Evolutionary conservation across 352 stramenopile genomes (phyloP).

Genomic region (Hyaloperonospora arabidopsidis): DNA sequence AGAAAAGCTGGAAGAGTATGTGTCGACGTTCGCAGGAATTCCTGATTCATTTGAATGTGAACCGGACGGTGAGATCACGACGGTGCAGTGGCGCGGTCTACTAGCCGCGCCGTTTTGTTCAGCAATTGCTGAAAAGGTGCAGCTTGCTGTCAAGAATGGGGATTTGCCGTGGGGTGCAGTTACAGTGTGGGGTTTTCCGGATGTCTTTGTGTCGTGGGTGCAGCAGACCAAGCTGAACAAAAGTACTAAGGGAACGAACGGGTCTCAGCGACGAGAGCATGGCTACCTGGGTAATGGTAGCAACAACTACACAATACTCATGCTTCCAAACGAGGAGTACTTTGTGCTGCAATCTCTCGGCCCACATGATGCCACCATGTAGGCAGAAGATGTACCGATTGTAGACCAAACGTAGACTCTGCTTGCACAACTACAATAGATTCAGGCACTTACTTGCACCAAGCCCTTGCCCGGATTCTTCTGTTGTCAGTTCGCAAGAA

Average conservation of each 20-base stretch:
- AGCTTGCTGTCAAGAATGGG: slow-evolving; percentile 36
- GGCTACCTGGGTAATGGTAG: slow-evolving; percentile 64
- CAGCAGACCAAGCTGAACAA: slow-evolving; percentile 32
- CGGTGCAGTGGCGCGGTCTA: slow-evolving; percentile 71
- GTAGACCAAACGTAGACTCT: background rate
- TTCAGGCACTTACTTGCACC: slow-evolving; percentile 2
- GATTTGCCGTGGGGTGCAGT: slow-evolving; percentile 61
- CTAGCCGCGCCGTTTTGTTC: slow-evolving; percentile 49
- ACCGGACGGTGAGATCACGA: slow-evolving; percentile 30
- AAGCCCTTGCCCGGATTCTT: background rate
- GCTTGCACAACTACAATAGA: slow-evolving; percentile 10
- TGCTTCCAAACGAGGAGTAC: slow-evolving; percentile 67
- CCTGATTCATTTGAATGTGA: slow-evolving; percentile 37
- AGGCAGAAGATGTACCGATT: slow-evolving; percentile 5
- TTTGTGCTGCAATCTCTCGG: slow-evolving; percentile 62
- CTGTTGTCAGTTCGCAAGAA: slow-evolving; percentile 42
- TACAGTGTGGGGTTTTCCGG: slow-evolving; percentile 72
- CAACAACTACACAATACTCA: slow-evolving; percentile 71
- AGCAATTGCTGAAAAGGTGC: slow-evolving; percentile 44
- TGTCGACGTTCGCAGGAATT: slow-evolving; percentile 57
- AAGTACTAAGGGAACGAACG: slow-evolving; percentile 16
- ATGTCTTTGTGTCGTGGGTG: slow-evolving; percentile 62
- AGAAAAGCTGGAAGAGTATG: slow-evolving; percentile 57
- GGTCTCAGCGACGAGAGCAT: slow-evolving; percentile 43
- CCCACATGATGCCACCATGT: slow-evolving; percentile 56